Conservation (phyloP, 352 stramenopile genomes). For the Discostella stelligera region DNA sequence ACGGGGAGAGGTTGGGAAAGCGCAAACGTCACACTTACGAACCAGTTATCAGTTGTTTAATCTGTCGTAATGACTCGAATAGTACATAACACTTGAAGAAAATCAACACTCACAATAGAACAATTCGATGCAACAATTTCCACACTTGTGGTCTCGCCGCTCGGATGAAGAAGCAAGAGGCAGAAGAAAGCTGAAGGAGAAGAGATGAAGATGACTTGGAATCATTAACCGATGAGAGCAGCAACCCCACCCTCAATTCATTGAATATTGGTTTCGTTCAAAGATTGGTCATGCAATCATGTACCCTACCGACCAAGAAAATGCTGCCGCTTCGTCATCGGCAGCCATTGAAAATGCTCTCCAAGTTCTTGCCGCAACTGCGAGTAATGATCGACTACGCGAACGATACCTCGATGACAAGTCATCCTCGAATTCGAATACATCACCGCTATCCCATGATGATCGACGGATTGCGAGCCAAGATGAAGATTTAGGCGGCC, state of each 20-base stretch:
- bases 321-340: background rate
- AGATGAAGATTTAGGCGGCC: background rate
- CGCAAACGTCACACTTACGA: background rate
- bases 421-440: background rate
- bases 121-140: no score
- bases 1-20: background rate
- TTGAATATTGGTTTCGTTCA: no score
- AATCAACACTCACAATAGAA: no score
- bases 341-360: slow-evolving; percentile 1
- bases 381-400: slow-evolving; percentile 20
- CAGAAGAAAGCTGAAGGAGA: no score
- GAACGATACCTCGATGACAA: slow-evolving; percentile 15
- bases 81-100: background rate
- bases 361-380: slow-evolving; percentile 32
- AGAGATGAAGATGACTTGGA: no score
- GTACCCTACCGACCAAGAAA: background rate
- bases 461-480: background rate
- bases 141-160: no score
- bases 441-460: background rate
- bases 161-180: no score
- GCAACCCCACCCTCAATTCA: no score
- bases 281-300: no score
- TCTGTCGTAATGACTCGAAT: background rate
- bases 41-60: background rate
- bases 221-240: no score